A percentile compares a stretch with the other conserved stretches of the same genome.
These are phyloP conservation scores for Solanum raphanifolium DNA, from an alignment of 257 asterid genomes.

Conservation along the genomic window DNA sequence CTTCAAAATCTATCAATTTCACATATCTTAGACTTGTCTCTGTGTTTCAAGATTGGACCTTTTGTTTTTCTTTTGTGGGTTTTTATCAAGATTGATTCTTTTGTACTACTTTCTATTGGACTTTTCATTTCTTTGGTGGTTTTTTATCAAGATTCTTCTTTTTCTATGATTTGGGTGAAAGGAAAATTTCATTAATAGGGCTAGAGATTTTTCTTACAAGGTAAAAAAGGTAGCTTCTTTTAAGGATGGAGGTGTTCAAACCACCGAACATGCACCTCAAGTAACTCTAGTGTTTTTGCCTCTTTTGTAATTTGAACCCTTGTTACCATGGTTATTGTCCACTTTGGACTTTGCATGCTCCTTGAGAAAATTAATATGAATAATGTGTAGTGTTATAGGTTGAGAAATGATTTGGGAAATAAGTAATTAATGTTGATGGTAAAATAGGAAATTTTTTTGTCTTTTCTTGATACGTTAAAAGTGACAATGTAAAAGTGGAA, in stretches of 20 bases:
- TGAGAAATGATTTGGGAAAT: not conserved
- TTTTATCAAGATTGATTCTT: not conserved
- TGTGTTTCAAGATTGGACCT: not conserved
- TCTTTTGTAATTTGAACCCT: not conserved
- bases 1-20: not conserved
- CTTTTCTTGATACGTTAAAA: not conserved
- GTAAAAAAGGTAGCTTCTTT: not conserved
- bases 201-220: not conserved
- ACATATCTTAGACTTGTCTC: not conserved
- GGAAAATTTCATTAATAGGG: not conserved
- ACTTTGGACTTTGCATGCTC: not conserved
- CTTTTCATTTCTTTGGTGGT: not conserved
- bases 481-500: not conserved
- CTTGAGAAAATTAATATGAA: not conserved
- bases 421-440: not conserved
- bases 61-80: not conserved
- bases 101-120: not conserved
- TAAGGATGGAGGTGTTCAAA: not conserved
- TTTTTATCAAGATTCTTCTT: not conserved
- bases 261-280: not conserved
- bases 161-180: not conserved
- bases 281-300: not conserved
- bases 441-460: not conserved
- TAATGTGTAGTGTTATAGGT: not conserved
- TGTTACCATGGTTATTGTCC: not conserved